These are phyloP conservation scores for Alliaria petiolata DNA, from an alignment of 345 rosid genomes.

Conservation along the genomic window DNA sequence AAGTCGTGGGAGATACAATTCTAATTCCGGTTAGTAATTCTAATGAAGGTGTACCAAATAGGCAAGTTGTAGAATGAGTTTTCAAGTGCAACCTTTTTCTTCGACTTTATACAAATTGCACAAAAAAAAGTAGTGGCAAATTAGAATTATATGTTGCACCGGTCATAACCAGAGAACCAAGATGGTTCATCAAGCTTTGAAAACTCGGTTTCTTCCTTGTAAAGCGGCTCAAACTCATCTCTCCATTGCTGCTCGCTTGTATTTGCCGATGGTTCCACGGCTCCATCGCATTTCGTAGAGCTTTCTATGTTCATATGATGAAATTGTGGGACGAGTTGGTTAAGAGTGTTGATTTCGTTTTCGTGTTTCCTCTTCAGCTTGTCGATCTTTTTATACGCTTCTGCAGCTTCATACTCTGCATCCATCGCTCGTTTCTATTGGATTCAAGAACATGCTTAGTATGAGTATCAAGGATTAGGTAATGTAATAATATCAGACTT, in stretches of 20 bases:
- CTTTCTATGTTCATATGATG: background rate
- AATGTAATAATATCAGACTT: background rate
- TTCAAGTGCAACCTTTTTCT: no score
- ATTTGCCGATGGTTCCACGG: slow-evolving; percentile 18
- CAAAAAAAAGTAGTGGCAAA: background rate
- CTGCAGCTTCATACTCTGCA: slow-evolving; percentile 59
- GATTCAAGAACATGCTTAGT: background rate
- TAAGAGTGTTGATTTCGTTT: slow-evolving; percentile 38
- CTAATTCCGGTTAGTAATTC: no score
- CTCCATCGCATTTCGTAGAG: slow-evolving; percentile 36
- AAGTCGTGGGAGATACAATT: background rate
- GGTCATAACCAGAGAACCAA: slow-evolving; percentile 77
- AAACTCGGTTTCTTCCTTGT: slow-evolving; percentile 44
- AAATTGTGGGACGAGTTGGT: slow-evolving; percentile 14
- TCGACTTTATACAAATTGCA: background rate
- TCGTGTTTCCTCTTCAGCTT: slow-evolving; percentile 51
- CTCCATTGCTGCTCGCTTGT: slow-evolving; percentile 56
- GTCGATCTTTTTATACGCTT: slow-evolving; percentile 47
- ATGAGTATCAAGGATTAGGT: no score
- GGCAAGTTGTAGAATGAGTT: no score
- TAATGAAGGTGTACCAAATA: no score
- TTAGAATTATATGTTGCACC: slow-evolving; percentile 65
- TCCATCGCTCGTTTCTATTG: slow-evolving; percentile 55
- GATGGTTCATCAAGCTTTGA: slow-evolving; percentile 49
- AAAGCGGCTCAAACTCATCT: slow-evolving; percentile 56